Base-by-base conservation (phyloP, 495 filamentous ascomycete species). In the Tetracladium setigerum region DNA sequence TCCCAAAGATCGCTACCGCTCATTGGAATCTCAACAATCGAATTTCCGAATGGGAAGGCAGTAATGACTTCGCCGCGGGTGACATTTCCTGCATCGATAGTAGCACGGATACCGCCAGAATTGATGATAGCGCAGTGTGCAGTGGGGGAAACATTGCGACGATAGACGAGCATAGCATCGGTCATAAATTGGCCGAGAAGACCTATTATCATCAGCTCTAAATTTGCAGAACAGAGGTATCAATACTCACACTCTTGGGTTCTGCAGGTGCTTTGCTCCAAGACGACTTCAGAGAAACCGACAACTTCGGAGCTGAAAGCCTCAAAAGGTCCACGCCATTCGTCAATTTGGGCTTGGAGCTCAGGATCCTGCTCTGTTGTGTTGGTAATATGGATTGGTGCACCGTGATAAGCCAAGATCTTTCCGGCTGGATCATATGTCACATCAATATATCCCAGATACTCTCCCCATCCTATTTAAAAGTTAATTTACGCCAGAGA, bases 401-500 rank as follows among this genome's bases (percentile, higher is more conserved):
- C 74, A 44, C 74, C 75, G 50, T 69, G 66, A 60, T 79, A 79
- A 7, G 59, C 61, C 13, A 77, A 60, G 22, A 79, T 66, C 52
- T 67, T 71, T 37, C 77, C 77, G 7, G 69, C 56, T 0, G 57
- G 24, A 50, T 76, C 72, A 47, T 69, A 79, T 2, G 69, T 69
- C n/a, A 78, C 69, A 49, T 77, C 72, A 40, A 79, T 78, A 52
- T 75, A 77, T 38, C 74, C 75, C 1, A 78, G 58, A 30, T 79
- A 78, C 61, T 78, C 71, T 19, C 75, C 75, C 77, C 75, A 79
- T 38, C 76, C 70, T 27, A 27, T 27, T 27, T 27, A 7, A 27
- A 27, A 3, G 22, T 27, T 7, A 27, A 7, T 27, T 27, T 27
- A 7, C 7, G 22, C 22, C 22, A 27, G 22, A 27, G 22, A 7